These are phyloP conservation scores for Leishmania lainsoni DNA, from an alignment of 208 protist species.

Conservation along the genomic window DNA sequence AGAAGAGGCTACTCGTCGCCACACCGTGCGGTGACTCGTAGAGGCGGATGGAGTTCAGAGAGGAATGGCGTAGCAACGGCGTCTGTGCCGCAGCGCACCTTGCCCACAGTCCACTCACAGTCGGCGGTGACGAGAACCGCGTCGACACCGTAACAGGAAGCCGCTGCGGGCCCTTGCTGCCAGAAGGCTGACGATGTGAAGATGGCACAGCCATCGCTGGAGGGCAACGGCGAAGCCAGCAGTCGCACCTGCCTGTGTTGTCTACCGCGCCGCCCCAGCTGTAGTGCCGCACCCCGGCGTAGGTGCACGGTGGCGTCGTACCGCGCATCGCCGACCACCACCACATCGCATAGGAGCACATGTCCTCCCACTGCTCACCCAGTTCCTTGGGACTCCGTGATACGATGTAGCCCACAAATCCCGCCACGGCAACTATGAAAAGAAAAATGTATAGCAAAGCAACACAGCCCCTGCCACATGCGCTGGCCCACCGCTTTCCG, in stretches of 20 bases:
- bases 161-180: not conserved
- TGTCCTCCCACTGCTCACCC: conserved; percentile 38
- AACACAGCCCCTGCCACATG: not conserved
- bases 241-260: conserved; percentile 13
- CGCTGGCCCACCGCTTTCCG: not conserved
- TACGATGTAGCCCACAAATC: conserved; percentile 9
- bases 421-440: not conserved
- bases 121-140: conserved; percentile 4
- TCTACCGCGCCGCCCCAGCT: conserved; percentile 31
- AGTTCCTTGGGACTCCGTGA: conserved; percentile 23
- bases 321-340: conserved; percentile 22
- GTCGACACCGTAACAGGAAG: not conserved
- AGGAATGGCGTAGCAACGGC: conserved; percentile 9
- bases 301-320: conserved; percentile 26
- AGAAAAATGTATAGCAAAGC: conserved; percentile 18
- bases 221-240: conserved; percentile 34
- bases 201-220: not conserved
- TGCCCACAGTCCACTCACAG: conserved; percentile 18
- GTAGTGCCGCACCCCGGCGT: conserved; percentile 36
- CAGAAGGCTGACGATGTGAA: not conserved
- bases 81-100: conserved; percentile 21
- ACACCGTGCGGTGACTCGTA: conserved; percentile 16
- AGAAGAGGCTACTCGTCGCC: conserved; percentile 14
- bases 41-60: conserved; percentile 14
- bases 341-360: conserved; percentile 22